Conservation (phyloP, 768 basidiomycete species). For the Boletus rubescentipes region DNA sequence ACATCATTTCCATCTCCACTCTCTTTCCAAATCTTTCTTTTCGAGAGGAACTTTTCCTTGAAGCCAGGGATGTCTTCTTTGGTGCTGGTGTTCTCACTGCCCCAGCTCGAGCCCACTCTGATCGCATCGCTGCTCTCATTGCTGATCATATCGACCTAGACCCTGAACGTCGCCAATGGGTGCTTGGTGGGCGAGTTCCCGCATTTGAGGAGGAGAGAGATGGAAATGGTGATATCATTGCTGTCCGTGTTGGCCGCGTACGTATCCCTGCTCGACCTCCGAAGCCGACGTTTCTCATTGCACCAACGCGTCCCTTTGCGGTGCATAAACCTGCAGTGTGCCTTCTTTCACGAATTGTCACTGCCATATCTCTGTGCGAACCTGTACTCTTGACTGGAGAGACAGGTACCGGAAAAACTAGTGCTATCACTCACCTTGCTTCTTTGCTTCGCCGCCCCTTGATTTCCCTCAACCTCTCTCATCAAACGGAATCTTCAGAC, state of each 20-base stretch:
- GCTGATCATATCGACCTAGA: slow-evolving; percentile 67
- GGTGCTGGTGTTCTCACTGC: slow-evolving; percentile 60
- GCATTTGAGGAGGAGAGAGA: slow-evolving; percentile 68
- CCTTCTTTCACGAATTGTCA: slow-evolving; percentile 78
- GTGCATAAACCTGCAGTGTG: slow-evolving; percentile 82
- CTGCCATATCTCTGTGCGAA: slow-evolving; percentile 68
- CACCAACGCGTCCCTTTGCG: slow-evolving; percentile 67
- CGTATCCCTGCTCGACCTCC: slow-evolving; percentile 48
- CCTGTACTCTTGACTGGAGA: slow-evolving; percentile 93
- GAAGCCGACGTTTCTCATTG: slow-evolving; percentile 34
- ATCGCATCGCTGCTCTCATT: slow-evolving; percentile 51
- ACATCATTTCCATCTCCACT: slow-evolving; percentile 35
- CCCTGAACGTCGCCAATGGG: slow-evolving; percentile 67
- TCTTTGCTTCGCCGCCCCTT: slow-evolving; percentile 72
- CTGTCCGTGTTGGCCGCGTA: slow-evolving; percentile 64
- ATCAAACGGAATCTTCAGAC: slow-evolving; percentile 95
- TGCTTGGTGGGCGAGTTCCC: slow-evolving; percentile 63
- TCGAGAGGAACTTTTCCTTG: slow-evolving; percentile 86
- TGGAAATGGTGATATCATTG: slow-evolving; percentile 55
- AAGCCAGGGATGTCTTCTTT: slow-evolving; percentile 91
- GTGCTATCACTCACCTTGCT: slow-evolving; percentile 84
- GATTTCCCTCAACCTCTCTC: slow-evolving; percentile 89
- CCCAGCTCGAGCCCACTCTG: slow-evolving; percentile 48
- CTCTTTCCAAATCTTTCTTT: slow-evolving; percentile 70
- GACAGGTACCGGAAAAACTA: slow-evolving; percentile 99